Evolutionary conservation across 768 basidiomycete genomes (phyloP), one percentile per base, ranked within the genome.

Genomic region (Phallus indusiatus): DNA sequence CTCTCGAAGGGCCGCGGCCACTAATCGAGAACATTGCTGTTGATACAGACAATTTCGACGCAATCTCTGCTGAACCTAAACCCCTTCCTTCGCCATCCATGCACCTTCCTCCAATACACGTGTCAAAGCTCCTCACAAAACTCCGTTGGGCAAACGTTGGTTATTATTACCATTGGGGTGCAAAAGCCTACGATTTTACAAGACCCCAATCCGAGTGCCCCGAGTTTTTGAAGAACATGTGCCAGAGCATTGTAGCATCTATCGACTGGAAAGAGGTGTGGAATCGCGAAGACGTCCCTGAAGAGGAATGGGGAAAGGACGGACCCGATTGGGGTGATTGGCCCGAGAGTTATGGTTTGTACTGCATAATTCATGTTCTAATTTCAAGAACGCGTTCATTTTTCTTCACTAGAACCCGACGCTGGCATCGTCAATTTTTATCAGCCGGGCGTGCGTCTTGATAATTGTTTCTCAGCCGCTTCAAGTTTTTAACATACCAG

Each of bases 361-460:
- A 5, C 14, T 17, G n/a, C 34, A 35, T 16, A 47, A 14, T 59
- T 12, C n/a, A n/a, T n/a, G n/a, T n/a, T n/a, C n/a, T n/a, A n/a
- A n/a, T 11, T 24, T 7, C 47, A 14, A 48, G 17, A 11, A 46
- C 18, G 24, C 16, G 47, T 35, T 53, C 36, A 55, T 58, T n/a
- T 60, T 49, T 33, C 51, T 54, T 57, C 21, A 28, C 48, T 63
- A 94, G 93, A 89, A 68, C 92, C 94, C 3, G 95, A 99, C 67
- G 94, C 94, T 11, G 95, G 94, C 8, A 96, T 98, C 54, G 87
- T 96, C 56, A 98, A 98, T 68, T 96, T 94, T 67, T 97, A 96
- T 68, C 90, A 94, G 70, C 79, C 78, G 49, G 88, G 85, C 71
- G 84, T 81, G 18, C 46, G 66, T 62, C 14, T 9, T 21, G 34